phyloP scores from a whole-genome alignment of 2,329 filamentous ascomycete species.

The Amylocarpus encephaloides region DNA sequence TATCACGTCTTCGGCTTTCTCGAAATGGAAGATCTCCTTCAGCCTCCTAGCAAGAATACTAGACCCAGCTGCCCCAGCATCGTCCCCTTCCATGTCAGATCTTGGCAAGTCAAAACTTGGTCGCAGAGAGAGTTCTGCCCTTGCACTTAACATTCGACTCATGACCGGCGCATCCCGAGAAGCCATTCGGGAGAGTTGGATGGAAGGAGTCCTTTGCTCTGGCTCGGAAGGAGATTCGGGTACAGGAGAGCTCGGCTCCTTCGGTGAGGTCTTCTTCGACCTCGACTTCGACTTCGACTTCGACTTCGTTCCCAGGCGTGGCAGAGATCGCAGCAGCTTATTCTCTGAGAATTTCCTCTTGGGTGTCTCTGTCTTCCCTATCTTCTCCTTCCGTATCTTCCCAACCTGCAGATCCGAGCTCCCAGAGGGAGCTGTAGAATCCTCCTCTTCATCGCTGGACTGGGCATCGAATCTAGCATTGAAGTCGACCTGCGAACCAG shows the following conservation, averaged over 20 bases:
- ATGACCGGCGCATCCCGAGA: constrained; percentile 61
- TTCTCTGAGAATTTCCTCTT: constrained; percentile 57
- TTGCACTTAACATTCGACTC: constrained; percentile 70
- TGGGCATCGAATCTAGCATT: constrained; percentile 71
- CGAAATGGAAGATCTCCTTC: constrained; percentile 81
- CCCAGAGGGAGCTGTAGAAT: constrained; percentile 17
- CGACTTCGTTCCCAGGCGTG: constrained; percentile 40
- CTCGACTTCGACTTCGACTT: constrained; percentile 36
- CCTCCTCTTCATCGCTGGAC: constrained; percentile 64
- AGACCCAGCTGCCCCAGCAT: constrained; percentile 35
- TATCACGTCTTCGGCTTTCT: constrained; percentile 75
- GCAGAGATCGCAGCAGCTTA: constrained; percentile 59
- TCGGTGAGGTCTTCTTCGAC: constrained; percentile 33
- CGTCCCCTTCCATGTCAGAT: constrained; percentile 20
- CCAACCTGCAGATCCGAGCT: constrained; percentile 20
- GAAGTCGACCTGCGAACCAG: constrained; percentile 76
- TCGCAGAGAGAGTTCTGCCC: constrained; percentile 54
- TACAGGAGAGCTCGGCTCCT: constrained; percentile 13
- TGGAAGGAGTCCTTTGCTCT: constrained; percentile 27
- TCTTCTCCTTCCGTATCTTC: constrained; percentile 31
- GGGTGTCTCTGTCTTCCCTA: constrained; percentile 37
- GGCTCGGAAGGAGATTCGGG: constrained; percentile 31
- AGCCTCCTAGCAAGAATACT: constrained; percentile 63
- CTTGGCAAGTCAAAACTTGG: constrained; percentile 49
- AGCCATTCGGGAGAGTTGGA: constrained; percentile 31